Evolutionary conservation across 352 stramenopile species (phyloP), one percentile per base, ranked within the genome.

Genomic region (Thraustochytrium sp.): DNA sequence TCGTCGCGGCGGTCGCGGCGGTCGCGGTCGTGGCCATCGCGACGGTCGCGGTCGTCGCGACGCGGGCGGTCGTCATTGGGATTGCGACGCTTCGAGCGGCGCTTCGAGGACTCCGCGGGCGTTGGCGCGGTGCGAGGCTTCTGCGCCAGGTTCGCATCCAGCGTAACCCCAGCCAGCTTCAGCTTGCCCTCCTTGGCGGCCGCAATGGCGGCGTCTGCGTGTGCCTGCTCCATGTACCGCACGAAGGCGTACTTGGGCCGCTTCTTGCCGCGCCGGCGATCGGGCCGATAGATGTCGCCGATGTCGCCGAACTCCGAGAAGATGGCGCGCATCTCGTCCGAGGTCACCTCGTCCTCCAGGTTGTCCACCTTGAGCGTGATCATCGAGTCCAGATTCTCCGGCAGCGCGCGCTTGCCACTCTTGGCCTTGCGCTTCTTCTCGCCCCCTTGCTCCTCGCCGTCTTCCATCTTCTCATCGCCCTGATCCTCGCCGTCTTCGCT

Each of bases 351-450:
- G 9, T 63, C 44, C 44, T 23, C 31, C 8, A 80, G 31, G 13
- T 80, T 80, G 44, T 80, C 44, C 42, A 80, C 31, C 68, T 80
- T 80, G 48, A 80, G 46, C 34, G 48, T 63, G 51, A 80, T 55
- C 68, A 80, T 80, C 5, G 37, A 9, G 51, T 80, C 53, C 9
- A 80, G 37, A 3, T 16, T 42, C 48, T 63, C 46, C 26, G 42
- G 44, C 5, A 64, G n/a, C 21, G 11, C n/a, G 21, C 13, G 23
- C 68, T 53, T 63, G 34, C 5, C 13, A 16, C 9, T 42, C 21
- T 11, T 23, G 42, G 5, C 42, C 5, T 16, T 16, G 42, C 42
- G 5, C 5, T 16, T 16, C 5, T 16, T 16, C 9, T 42, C 26
- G 56, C 26, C 26, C 8, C 13, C 56, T 37, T 68, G 2, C 5